A percentile compares a stretch with the other conserved stretches of the same genome.
Evolutionary conservation across 176 grass and related monocot species (phyloP).

Genomic region (Neostapfia colusana): DNA sequence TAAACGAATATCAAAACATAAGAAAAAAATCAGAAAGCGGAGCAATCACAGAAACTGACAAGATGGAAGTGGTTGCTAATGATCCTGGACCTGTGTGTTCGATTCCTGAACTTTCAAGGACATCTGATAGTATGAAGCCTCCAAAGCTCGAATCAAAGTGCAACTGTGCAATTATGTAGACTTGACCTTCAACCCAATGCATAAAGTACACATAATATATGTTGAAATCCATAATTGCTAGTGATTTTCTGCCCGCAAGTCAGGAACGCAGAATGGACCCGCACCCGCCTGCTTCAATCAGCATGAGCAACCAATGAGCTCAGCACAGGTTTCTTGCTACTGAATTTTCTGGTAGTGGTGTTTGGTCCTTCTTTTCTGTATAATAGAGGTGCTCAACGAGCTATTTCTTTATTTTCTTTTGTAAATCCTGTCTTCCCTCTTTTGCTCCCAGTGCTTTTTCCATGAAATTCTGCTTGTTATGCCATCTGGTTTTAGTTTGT

Average conservation of each 20-base stretch:
- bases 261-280: neutral
- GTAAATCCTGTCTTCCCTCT: constrained; percentile 39
- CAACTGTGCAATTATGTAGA: constrained; percentile 91
- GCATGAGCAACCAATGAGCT: neutral
- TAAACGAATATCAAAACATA: constrained; percentile 43
- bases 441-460: neutral
- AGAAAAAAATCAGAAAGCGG: constrained; percentile 67
- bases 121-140: constrained; percentile 54
- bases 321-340: neutral
- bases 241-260: neutral
- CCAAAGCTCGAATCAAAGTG: constrained; percentile 92
- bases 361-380: constrained; percentile 27
- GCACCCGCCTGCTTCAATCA: constrained; percentile 19
- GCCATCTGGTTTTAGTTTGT: constrained; percentile 13
- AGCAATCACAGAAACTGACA: constrained; percentile 29
- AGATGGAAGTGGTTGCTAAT: constrained; percentile 27
- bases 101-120: constrained; percentile 40
- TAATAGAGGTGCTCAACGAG: constrained; percentile 32
- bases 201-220: neutral
- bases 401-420: constrained; percentile 34
- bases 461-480: constrained; percentile 2
- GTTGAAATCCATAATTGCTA: neutral
- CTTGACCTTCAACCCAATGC: constrained; percentile 7
- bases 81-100: constrained; percentile 34
- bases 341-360: constrained; percentile 29